Base-by-base conservation (phyloP, 2,329 filamentous ascomycete genomes). In the Fusarium nematophilum region DNA sequence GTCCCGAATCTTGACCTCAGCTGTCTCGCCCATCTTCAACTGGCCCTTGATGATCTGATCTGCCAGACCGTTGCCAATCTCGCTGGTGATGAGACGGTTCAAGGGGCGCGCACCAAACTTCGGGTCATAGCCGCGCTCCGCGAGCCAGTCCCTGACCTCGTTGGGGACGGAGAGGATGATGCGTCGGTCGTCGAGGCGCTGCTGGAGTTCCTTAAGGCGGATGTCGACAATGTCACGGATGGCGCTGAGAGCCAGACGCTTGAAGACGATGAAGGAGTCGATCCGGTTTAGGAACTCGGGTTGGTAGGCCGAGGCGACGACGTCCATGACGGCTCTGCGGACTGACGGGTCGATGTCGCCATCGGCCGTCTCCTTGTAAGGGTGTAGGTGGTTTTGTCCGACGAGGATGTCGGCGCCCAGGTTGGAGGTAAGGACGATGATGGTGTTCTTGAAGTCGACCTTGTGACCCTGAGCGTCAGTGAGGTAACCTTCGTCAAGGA, bases 261-360 rank as follows among this genome's bases (percentile, higher is more conserved):
- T 94, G 83, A 98, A 98, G 71, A 98, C 81, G 73, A 98, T 97
- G 79, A 98, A 97, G 58, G 96, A 94, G 75, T 98, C 94, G 60
- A 98, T 92, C 15, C 95, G 87, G 78, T 99, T 98, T 62, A 98
- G 84, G 81, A 98, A 99, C 73, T 98, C 95, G 3, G 95, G 95
- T 5, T 94, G 88, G 72, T 97, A 89, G 45, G 79, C 81, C 8
- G 82, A 76, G 14, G 89, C 82, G 1, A 98, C 93, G 13, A 96
- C 88, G 69, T 96, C 91, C 88, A 98, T 93, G 48, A 98, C 93
- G 1, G 91, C 88, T 53, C 85, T 81, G 69, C 92, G 92, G 39
- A 93, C 86, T 1, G 86, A 85, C 1, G 87, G 83, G 13, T 90
- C 87, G 53, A 98, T 88, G 26, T 91, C 87, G 33, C 90, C 88